These are phyloP conservation scores for Cichorium intybus DNA, from an alignment of 140 eudicot species.

Conservation along the genomic window DNA sequence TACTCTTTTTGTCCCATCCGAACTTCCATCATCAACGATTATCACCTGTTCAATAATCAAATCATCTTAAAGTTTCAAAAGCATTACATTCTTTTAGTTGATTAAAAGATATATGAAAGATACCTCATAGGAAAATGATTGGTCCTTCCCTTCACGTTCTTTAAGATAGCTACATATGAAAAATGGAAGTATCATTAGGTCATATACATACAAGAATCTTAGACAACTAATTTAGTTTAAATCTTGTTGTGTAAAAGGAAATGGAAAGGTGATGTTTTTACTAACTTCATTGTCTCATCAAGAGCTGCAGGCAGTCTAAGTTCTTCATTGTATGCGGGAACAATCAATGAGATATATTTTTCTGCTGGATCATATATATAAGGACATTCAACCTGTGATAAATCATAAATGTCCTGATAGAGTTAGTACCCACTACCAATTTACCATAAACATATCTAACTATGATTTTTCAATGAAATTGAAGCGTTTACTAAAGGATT, in stretches of 20 bases:
- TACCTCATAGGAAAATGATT: slow-evolving; percentile 89
- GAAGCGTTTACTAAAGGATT: neutral
- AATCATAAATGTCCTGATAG: neutral
- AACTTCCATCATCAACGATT: slow-evolving; percentile 94
- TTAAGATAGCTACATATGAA: slow-evolving; percentile 74
- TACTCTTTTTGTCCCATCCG: slow-evolving; percentile 81
- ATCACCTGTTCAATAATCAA: slow-evolving; percentile 56
- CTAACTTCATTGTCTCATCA: slow-evolving; percentile 81
- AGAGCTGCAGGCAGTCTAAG: slow-evolving; percentile 90
- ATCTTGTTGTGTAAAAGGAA: neutral
- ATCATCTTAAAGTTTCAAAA: neutral
- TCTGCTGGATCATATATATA: slow-evolving; percentile 76
- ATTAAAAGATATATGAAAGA: neutral
- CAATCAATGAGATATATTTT: slow-evolving; percentile 75
- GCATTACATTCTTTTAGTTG: neutral
- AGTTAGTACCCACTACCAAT: neutral
- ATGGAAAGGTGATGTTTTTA: neutral
- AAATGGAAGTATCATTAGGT: slow-evolving; percentile 10
- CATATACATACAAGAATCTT: slow-evolving; percentile 4
- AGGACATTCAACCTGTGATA: slow-evolving; percentile 78
- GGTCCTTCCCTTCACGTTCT: slow-evolving; percentile 68
- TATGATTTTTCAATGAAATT: neutral
- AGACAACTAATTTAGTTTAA: neutral
- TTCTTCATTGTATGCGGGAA: slow-evolving; percentile 97
- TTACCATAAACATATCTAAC: neutral